phyloP scores from a whole-genome alignment of 2,329 filamentous ascomycete species.

The Exserohilum turcica region DNA sequence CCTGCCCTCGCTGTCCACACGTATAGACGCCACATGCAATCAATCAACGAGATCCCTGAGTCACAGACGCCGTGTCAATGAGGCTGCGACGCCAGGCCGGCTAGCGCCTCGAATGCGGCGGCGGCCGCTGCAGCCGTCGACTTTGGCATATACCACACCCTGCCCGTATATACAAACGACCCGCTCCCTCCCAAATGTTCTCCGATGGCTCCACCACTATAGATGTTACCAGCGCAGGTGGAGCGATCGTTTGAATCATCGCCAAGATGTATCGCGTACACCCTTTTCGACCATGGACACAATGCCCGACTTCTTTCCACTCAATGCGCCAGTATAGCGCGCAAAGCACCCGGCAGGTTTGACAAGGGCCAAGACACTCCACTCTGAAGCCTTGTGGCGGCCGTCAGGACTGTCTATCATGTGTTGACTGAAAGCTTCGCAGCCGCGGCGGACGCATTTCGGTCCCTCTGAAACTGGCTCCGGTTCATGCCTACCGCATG shows the following conservation, averaged over 20 bases:
- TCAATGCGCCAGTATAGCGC: neutral
- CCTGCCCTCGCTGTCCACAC: neutral
- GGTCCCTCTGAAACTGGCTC: conserved; percentile 39
- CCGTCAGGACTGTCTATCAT: conserved; percentile 1
- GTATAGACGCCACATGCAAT: too few relatives aligned
- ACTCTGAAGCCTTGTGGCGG: neutral
- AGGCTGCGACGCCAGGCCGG: neutral
- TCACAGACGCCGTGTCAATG: too few relatives aligned
- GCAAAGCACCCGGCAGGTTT: neutral
- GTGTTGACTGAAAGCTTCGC: neutral
- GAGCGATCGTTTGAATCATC: neutral
- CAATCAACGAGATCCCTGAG: too few relatives aligned
- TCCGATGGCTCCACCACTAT: neutral
- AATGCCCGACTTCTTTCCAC: neutral
- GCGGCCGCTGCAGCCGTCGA: neutral
- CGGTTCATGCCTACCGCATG: conserved; percentile 35
- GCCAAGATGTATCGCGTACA: neutral
- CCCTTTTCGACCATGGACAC: neutral
- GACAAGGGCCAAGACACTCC: neutral
- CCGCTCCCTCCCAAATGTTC: neutral
- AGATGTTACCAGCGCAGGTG: neutral
- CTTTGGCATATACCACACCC: neutral
- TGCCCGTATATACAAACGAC: neutral
- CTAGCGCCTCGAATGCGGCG: too few relatives aligned
- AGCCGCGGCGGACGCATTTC: conserved; percentile 12